phyloP scores from a whole-genome alignment of 1,284 basidiomycete species.

The Serendipita sp. region DNA sequence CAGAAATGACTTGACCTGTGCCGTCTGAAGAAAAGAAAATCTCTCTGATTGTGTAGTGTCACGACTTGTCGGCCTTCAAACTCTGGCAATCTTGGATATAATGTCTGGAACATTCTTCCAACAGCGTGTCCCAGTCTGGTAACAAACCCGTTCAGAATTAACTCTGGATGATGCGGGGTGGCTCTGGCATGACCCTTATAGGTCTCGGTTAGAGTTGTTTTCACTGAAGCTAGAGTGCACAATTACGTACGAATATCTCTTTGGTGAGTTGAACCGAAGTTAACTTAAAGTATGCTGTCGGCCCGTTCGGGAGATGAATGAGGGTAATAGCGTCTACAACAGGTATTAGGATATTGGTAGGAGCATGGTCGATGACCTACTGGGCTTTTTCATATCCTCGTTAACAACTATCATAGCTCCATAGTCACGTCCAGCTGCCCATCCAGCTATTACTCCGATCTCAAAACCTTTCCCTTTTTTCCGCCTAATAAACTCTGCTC shows the following conservation, averaged over 20 bases:
- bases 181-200: constrained; percentile 78
- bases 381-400: constrained; percentile 85
- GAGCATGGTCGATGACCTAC: constrained; percentile 35
- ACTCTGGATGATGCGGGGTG: constrained; percentile 87
- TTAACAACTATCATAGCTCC: constrained; percentile 86
- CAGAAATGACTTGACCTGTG: constrained; percentile 45
- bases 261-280: constrained; percentile 77
- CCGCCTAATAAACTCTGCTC: constrained; percentile 82
- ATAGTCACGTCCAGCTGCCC: constrained; percentile 83
- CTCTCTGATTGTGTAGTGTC: constrained; percentile 93
- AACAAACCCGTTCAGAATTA: constrained; percentile 90
- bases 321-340: constrained; percentile 77
- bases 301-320: constrained; percentile 81
- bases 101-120: constrained; percentile 86
- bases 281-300: constrained; percentile 92
- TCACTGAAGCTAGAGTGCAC: constrained; percentile 6
- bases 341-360: constrained; percentile 10
- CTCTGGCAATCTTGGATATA: constrained; percentile 90
- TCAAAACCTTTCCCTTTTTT: constrained; percentile 91
- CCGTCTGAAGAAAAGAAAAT: constrained; percentile 94
- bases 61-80: constrained; percentile 96
- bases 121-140: constrained; percentile 88
- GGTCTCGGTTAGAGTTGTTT: constrained; percentile 1
- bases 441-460: constrained; percentile 82
- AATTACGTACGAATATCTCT: constrained; percentile 61